Evolutionary conservation across 2,329 filamentous ascomycete genomes (phyloP), one percentile per base, ranked within the genome.

Genomic region (Raffaelea arxii): DNA sequence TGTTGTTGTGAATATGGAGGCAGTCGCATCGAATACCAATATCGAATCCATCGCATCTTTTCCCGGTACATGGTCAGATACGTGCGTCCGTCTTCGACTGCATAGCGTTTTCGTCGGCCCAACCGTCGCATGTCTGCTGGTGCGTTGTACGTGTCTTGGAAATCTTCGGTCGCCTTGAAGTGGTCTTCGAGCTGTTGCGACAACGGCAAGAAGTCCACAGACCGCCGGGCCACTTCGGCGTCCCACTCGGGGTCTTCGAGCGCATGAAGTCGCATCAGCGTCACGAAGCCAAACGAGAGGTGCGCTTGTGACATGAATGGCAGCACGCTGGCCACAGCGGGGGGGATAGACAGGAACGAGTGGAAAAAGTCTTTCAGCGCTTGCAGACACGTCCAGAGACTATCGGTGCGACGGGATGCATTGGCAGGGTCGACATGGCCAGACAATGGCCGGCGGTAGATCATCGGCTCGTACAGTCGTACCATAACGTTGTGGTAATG

Each of bases 241-340:
- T 65, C 61, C 67, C 67, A 70, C 37, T 67, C 66, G 2, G 55
- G 51, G 18, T 58, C 55, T 6, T 62, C 61, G 1, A 65, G 53
- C 4, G 66, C 55, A 4, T 68, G 52, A 2, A 70, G 54, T 1
- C 65, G 62, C 1, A 59, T 60, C 0, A 56, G 52, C 2, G 66
- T 63, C 6, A 66, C 58, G 12, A 65, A 51, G 6, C 53, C 51
- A 41, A 67, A 69, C 1, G 63, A 59, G 2, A 65, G 47, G 23
- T 62, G 54, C 4, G 58, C 57, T 2, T 48, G 56, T 4, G 54
- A 41, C 1, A 55, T 52, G 11, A 65, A 60, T 1, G 66, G 62
- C 0, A 65, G 52, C 40, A 56, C 53, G 9, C 57, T 51, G 0
- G 65, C 44, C 0, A 55, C 49, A 2, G 54, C 52, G 1, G 55